Conservation (phyloP, 148 eudicot species). For the Agrostemma githago region DNA sequence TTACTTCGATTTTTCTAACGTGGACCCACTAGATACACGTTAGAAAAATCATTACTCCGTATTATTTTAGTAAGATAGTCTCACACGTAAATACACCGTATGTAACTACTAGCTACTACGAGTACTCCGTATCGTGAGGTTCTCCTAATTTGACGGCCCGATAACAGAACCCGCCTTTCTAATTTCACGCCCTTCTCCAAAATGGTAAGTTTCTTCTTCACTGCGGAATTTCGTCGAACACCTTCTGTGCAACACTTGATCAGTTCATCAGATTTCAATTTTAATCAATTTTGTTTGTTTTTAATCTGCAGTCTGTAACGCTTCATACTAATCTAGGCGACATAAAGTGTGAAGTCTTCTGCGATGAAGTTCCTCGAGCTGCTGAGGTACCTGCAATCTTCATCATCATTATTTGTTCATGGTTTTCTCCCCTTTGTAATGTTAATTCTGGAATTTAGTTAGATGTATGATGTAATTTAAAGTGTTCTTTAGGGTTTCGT, state of each 20-base stretch:
- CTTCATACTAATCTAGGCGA: conserved; percentile 88
- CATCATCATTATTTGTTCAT: not conserved
- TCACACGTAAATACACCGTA: too few relatives aligned
- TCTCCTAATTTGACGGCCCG: not conserved
- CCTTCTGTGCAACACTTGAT: not conserved
- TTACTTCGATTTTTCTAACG: too few relatives aligned
- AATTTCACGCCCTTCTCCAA: not conserved
- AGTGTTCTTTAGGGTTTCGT: not conserved
- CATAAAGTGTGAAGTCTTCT: conserved; percentile 80
- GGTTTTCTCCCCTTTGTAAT: not conserved
- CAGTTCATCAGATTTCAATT: not conserved
- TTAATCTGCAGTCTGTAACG: conserved; percentile 58
- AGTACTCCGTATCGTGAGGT: too few relatives aligned
- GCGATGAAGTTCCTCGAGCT: conserved; percentile 80
- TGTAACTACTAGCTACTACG: too few relatives aligned
- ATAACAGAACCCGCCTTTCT: not conserved
- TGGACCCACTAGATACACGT: too few relatives aligned
- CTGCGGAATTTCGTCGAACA: conserved; percentile 19
- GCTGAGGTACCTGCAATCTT: conserved; percentile 48
- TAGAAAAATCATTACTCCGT: too few relatives aligned
- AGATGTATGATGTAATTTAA: too few relatives aligned
- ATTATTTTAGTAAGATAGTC: too few relatives aligned
- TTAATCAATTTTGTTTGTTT: not conserved
- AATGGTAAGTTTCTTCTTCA: not conserved
- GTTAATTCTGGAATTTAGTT: not conserved